phyloP scores from a whole-genome alignment of 2,329 filamentous ascomycete genomes.

The Diaporthe vaccinii region DNA sequence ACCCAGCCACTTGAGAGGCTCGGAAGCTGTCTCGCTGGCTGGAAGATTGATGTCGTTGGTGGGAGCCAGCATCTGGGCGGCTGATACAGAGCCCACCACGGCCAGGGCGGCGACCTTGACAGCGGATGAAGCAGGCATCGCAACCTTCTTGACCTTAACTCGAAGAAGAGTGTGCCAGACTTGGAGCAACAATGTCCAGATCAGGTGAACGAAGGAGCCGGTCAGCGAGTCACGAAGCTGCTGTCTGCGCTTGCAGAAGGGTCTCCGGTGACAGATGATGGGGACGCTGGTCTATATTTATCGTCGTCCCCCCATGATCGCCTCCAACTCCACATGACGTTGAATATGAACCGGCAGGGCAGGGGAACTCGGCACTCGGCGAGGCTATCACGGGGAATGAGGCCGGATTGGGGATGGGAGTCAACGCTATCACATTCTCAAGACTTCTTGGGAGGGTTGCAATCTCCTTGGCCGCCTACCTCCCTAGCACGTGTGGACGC shows the following conservation, averaged over 20 bases:
- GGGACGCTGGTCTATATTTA: conserved; percentile 31
- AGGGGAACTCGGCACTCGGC: conserved; percentile 35
- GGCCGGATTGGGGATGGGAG: conserved; percentile 36
- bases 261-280: neutral
- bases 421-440: conserved; percentile 26
- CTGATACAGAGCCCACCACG: conserved; percentile 37
- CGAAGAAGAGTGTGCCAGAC: neutral
- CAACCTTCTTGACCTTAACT: neutral
- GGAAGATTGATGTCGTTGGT: conserved; percentile 42
- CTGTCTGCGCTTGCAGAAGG: conserved; percentile 19
- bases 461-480: conserved; percentile 19
- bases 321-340: conserved; percentile 21
- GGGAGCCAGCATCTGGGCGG: conserved; percentile 43
- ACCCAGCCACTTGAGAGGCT: conserved; percentile 56
- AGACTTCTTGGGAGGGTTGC: conserved; percentile 29
- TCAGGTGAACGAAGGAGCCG: neutral
- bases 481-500: conserved; percentile 36
- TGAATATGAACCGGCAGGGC: neutral
- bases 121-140: conserved; percentile 32
- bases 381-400: conserved; percentile 34
- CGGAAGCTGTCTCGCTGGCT: conserved; percentile 41
- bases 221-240: neutral
- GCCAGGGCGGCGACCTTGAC: conserved; percentile 33
- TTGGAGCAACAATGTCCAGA: neutral
- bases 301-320: conserved; percentile 5